Evolutionary conservation across 1,284 basidiomycete genomes (phyloP), one percentile per base, ranked within the genome.

Genomic region (Apiotrichum domesticum): DNA sequence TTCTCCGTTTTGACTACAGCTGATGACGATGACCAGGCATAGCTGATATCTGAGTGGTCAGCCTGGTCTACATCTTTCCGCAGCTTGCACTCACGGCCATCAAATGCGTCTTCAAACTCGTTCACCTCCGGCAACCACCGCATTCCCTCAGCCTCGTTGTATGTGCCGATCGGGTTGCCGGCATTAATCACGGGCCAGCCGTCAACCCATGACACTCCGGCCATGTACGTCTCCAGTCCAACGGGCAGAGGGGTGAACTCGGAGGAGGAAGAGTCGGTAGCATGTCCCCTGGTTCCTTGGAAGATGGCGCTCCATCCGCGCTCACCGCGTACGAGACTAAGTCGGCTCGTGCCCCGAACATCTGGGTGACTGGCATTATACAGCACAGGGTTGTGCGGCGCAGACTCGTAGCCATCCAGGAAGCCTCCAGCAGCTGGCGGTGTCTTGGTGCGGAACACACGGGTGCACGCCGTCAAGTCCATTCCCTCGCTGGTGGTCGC

Each of bases 151-250:
- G 49, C 49, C 8, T 55, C 41, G 44, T 55, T 54, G 8, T 34
- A 46, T n/a, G 59, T 15, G 37, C 41, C 47, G 14, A 61, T 46
- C 5, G n/a, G 37, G 35, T 55, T 44, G 2, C 55, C 44, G 9
- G 32, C 32, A 46, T 65, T 67, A 34, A 67, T 54, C 14, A 62
- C 54, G 1, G 66, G 64, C 66, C 66, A 67, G 37, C 56, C 66
- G 21, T 64, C 63, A 13, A 55, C 42, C 66, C 66, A 67, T 42
- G 62, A 57, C 29, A 63, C 52, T 3, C 58, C 58, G 6, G 58
- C 50, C 41, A 67, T 40, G 54, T 66, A 67, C n/a, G 62, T 61
- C 46, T 67, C 66, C n/a, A 61, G 42, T 3, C 64, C 64, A 7
- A 67, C 13, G 35, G 46, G 4, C 5, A 39, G 59, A 2, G 59